Evolutionary conservation across 768 basidiomycete species (phyloP).

Genomic region (Leccinum obscurum): DNA sequence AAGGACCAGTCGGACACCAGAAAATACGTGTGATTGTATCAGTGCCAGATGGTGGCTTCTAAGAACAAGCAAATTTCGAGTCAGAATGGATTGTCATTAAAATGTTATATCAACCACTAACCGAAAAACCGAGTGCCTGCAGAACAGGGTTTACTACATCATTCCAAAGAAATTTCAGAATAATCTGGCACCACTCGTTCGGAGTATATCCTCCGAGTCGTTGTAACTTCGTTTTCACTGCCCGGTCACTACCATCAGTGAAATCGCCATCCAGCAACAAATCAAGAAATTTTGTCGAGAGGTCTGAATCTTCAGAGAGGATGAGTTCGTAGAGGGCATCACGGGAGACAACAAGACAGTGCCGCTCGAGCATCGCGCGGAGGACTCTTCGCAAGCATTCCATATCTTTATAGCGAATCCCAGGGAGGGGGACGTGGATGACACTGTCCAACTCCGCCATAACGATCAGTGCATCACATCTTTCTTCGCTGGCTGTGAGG

Average conservation of each 20-base stretch:
- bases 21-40: neutral
- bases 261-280: neutral
- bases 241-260: neutral
- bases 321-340: neutral
- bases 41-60: neutral
- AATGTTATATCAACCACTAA: neutral
- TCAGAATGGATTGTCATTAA: neutral
- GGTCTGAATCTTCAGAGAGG: accelerated
- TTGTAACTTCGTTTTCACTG: accelerated
- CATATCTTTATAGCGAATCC: neutral
- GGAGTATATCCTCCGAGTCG: neutral
- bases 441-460: neutral
- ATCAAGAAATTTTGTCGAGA: accelerated
- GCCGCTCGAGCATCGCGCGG: neutral
- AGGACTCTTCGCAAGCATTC: neutral
- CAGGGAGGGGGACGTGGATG: neutral
- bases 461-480: neutral
- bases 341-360: neutral
- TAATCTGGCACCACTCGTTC: neutral
- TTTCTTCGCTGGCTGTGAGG: too few species aligned
- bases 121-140: neutral
- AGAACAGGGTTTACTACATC: neutral
- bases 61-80: too few species aligned
- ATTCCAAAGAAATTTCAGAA: neutral
- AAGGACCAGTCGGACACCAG: neutral